These are phyloP conservation scores for Fagopyrum homotropicum DNA, from an alignment of 148 eudicot species.

Conservation along the genomic window DNA sequence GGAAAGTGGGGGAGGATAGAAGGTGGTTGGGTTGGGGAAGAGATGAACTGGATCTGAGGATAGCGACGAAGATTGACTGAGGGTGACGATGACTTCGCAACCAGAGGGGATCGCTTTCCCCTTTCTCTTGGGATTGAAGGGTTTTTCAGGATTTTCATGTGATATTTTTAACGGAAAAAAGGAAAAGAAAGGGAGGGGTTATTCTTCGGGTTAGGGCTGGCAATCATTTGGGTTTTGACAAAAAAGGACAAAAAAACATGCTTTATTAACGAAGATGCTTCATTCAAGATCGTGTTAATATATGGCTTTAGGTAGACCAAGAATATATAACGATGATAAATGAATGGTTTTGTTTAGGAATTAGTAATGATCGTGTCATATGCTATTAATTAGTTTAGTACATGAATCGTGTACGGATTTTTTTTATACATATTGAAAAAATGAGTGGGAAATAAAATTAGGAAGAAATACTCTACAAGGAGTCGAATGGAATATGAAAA, in stretches of 20 bases:
- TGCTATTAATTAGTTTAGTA: too few species aligned
- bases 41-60: constrained; percentile 10
- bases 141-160: constrained; percentile 9
- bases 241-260: not conserved
- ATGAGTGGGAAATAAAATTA: too few species aligned
- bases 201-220: not conserved
- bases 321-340: too few species aligned
- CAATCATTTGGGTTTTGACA: not conserved
- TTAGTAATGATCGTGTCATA: too few species aligned
- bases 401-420: too few species aligned
- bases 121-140: constrained; percentile 7
- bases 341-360: too few species aligned
- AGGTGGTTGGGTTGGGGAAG: not conserved
- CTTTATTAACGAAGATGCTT: not conserved
- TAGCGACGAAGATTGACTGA: constrained; percentile 1
- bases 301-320: too few species aligned
- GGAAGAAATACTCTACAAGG: too few species aligned
- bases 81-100: constrained; percentile 7
- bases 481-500: too few species aligned
- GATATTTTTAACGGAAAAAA: not conserved
- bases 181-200: not conserved
- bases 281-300: not conserved
- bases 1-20: not conserved
- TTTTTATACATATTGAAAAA: too few species aligned
- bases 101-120: constrained; percentile 10